Base-by-base conservation (phyloP, 257 asterid genomes). In the Anisodus tanguticus region DNA sequence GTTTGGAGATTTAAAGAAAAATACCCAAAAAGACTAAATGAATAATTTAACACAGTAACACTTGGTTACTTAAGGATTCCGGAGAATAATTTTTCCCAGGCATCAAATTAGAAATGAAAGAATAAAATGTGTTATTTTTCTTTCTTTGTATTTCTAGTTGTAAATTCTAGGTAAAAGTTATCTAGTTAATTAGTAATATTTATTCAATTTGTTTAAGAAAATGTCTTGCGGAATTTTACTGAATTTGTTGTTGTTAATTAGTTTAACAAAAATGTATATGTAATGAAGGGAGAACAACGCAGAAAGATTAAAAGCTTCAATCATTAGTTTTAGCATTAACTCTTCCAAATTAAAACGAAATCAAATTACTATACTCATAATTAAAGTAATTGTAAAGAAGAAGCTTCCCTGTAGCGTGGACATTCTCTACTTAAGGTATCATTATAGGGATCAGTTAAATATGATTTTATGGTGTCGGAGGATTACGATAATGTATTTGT, bases 361-460 rank as follows among this genome's bases (percentile, higher is more conserved):
- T 17, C 19, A 64, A 80, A 60, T 67, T 19, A 51, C 16, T 4
- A 31, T 83, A 8, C 19, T 26, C 4, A 41, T 41, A 77, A 26
- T 77, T 76, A 76, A 76, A 76, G 49, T 26, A 53, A 31, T 53
- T 77, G 82, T 77, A 53, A 26, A 53, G 17, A 77, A 53, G 31
- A 77, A 77, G 82, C 82, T 53, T 77, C 49, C 66, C 49, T 77
- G 49, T 77, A 26, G 64, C 82, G 64, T 77, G 82, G 94, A 92
- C 98, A 93, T 93, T 93, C 96, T 86, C 86, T 84, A 53, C 70
- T 80, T 59, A 74, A 72, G 89, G 96, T 86, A 92, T 93, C 96
- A 89, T 86, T 91, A 88, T 94, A 87, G 97, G 98, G 98, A 94
- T 93, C 97, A 87, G 98, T 92, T 94, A 93, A 94, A 91, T 90